phyloP scores from a whole-genome alignment of 805 yeast species.

The Cyberlindnera meyerae region DNA sequence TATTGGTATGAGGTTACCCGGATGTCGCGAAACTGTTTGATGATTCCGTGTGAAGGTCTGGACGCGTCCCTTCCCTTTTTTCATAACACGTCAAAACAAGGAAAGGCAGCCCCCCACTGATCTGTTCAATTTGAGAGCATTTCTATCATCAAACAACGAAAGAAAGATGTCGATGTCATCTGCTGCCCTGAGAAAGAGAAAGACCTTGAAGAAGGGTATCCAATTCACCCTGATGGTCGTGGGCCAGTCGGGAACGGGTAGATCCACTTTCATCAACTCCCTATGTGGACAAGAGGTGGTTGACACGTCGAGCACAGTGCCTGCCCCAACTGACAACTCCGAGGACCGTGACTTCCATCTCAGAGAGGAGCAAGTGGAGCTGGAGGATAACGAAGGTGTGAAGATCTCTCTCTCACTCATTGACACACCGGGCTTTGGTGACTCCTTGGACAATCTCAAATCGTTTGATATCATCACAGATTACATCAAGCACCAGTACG shows the following conservation, averaged over 20 bases:
- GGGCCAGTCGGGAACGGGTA: conserved; percentile 83
- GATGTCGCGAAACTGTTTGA: conserved; percentile 2
- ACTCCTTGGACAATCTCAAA: conserved; percentile 60
- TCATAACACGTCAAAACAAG: conserved; percentile 11
- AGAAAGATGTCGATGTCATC: conserved; percentile 44
- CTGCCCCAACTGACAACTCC: conserved; percentile 46
- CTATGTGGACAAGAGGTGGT: conserved; percentile 86
- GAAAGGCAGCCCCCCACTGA: too few relatives aligned
- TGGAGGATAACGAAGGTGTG: conserved; percentile 82
- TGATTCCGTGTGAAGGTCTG: background rate
- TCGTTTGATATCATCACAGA: conserved; percentile 71
- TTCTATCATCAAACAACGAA: background rate
- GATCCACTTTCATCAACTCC: conserved; percentile 90
- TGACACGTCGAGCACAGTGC: conserved; percentile 58
- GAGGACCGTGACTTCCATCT: conserved; percentile 53
- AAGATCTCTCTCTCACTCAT: conserved; percentile 71
- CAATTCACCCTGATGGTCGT: conserved; percentile 83
- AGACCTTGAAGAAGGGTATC: conserved; percentile 76
- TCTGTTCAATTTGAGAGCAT: too few relatives aligned
- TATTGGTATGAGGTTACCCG: conserved; percentile 5
- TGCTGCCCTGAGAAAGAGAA: conserved; percentile 63
- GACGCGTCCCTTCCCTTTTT: conserved; percentile 10
- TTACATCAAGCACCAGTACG: conserved; percentile 76
- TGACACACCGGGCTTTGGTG: conserved; percentile 84
- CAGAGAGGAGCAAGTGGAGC: conserved; percentile 76